Conservation (phyloP, 257 asterid species). For the Solanum chiquidenum region DNA sequence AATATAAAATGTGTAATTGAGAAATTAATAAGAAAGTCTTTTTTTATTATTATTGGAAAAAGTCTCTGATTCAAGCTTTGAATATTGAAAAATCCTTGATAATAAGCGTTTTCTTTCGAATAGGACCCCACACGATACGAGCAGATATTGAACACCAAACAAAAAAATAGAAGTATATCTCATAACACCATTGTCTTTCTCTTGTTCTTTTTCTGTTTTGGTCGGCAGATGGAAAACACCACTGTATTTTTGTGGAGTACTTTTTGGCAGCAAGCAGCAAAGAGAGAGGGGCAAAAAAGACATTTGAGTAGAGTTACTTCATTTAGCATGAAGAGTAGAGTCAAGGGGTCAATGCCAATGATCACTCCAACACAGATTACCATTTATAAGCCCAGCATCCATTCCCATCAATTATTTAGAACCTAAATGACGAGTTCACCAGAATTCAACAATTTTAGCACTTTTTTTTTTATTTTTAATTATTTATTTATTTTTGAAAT, state of each 20-base stretch:
- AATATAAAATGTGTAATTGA: neutral
- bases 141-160: fast-evolving
- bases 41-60: no score
- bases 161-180: neutral
- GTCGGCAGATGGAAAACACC: neutral
- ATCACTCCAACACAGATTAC: slow-evolving; percentile 11
- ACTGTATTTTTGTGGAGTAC: neutral
- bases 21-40: neutral
- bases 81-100: no score
- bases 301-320: neutral
- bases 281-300: neutral
- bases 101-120: neutral
- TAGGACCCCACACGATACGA: fast-evolving
- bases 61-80: fast-evolving
- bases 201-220: neutral
- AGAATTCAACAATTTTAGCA: no score
- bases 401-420: neutral
- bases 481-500: no score
- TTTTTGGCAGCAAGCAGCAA: neutral
- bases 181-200: neutral
- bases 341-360: slow-evolving; percentile 3
- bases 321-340: neutral
- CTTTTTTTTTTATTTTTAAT: no score
- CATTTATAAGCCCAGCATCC: neutral
- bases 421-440: neutral